These are phyloP conservation scores for Mycena venus DNA, from an alignment of 768 basidiomycete genomes.

Conservation along the genomic window DNA sequence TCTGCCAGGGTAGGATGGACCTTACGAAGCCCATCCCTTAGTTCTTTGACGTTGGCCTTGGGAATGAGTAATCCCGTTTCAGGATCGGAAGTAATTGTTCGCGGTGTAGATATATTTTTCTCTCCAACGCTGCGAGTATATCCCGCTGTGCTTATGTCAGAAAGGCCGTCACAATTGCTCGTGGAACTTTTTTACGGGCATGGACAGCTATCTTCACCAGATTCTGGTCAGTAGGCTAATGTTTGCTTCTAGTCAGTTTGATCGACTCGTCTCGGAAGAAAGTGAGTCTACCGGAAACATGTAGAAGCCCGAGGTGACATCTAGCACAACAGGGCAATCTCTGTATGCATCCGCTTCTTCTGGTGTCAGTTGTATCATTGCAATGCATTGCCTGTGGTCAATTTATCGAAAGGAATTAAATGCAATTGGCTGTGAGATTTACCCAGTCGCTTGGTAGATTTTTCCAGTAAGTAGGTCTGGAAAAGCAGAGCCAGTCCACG, in stretches of 20 bases:
- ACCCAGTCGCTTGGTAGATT: constrained; percentile 87
- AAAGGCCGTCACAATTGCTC: not conserved
- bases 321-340: constrained; percentile 76
- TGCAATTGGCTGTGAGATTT: constrained; percentile 27
- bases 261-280: not conserved
- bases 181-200: constrained; percentile 16
- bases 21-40: constrained; percentile 65
- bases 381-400: constrained; percentile 77
- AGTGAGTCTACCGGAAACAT: constrained; percentile 75
- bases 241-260: not conserved
- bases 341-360: constrained; percentile 77
- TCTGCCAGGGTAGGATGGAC: constrained; percentile 85
- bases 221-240: constrained; percentile 75
- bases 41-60: constrained; percentile 56
- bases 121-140: constrained; percentile 64
- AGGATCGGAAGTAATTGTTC: constrained; percentile 77
- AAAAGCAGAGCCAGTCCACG: constrained; percentile 90
- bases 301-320: constrained; percentile 84
- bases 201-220: constrained; percentile 88
- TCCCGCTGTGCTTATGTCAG: constrained; percentile 59
- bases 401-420: not conserved
- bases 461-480: constrained; percentile 65
- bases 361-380: constrained; percentile 77
- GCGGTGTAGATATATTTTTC: constrained; percentile 74
- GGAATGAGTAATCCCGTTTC: constrained; percentile 77